These are phyloP conservation scores for Psidium guajava DNA, from an alignment of 345 rosid genomes.

Conservation along the genomic window DNA sequence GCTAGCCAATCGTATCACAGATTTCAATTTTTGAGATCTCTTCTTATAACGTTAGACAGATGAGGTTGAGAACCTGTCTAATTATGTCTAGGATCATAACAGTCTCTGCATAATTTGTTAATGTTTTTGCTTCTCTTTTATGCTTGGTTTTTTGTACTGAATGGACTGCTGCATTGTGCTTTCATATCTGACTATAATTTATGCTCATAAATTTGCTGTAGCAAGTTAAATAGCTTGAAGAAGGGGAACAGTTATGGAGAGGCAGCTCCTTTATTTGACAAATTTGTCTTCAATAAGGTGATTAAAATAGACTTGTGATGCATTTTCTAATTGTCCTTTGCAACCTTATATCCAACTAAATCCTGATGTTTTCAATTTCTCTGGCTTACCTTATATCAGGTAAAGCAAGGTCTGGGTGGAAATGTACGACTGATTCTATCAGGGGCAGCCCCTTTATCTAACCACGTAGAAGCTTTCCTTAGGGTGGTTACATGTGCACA, in stretches of 20 bases:
- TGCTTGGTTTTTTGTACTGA: background rate
- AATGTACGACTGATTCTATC: slow-evolving; percentile 80
- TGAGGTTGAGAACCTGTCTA: background rate
- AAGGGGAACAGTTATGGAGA: slow-evolving; percentile 50
- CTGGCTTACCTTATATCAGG: slow-evolving; percentile 22
- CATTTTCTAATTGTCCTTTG: background rate
- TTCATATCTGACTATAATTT: background rate
- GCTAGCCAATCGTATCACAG: background rate
- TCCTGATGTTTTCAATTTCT: background rate
- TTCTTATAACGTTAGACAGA: background rate
- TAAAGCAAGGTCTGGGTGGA: slow-evolving; percentile 90
- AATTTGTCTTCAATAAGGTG: slow-evolving; percentile 82
- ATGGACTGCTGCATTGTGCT: background rate
- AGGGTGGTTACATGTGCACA: slow-evolving; percentile 95
- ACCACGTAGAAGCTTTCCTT: slow-evolving; percentile 78
- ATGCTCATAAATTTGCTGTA: slow-evolving; percentile 12
- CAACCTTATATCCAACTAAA: background rate
- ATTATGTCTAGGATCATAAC: background rate
- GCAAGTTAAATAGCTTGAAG: slow-evolving; percentile 59
- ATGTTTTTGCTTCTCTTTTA: background rate
- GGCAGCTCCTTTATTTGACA: slow-evolving; percentile 84
- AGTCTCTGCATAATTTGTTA: background rate
- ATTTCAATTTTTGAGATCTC: background rate
- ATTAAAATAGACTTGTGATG: background rate
- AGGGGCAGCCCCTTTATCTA: slow-evolving; percentile 90